These are phyloP conservation scores for Quercus lobata DNA, from an alignment of 331 rosid genomes.

Conservation along the genomic window DNA sequence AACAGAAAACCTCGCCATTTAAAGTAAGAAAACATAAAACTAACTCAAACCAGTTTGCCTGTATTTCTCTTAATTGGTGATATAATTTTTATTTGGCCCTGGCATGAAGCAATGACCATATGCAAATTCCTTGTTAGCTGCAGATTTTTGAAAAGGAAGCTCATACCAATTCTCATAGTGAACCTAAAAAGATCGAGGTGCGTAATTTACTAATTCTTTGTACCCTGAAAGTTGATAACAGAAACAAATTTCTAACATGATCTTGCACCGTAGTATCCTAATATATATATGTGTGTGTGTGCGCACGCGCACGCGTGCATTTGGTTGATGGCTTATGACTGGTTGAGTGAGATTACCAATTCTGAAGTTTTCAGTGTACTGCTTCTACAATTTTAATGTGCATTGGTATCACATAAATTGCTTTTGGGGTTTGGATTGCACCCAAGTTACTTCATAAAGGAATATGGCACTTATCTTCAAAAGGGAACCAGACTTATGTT, in stretches of 20 bases:
- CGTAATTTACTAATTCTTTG: constrained; percentile 5
- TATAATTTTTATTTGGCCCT: constrained; percentile 20
- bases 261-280: background rate
- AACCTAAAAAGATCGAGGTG: constrained; percentile 57
- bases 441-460: background rate
- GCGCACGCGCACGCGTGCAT: too few relatives aligned
- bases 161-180: constrained; percentile 42
- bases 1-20: constrained; percentile 41
- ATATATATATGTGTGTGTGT: background rate
- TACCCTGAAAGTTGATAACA: background rate
- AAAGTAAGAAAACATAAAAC: constrained; percentile 44
- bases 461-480: background rate
- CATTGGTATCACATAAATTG: background rate
- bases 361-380: background rate
- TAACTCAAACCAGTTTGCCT: constrained; percentile 12
- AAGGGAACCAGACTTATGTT: background rate
- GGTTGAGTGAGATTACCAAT: background rate
- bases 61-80: background rate
- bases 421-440: background rate
- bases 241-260: background rate
- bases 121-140: constrained; percentile 30
- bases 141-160: constrained; percentile 50
- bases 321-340: background rate
- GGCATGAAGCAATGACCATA: constrained; percentile 21
- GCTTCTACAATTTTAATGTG: background rate